Evolutionary conservation across 2,329 filamentous ascomycete genomes (phyloP).

Genomic region (Lachnellula arida): DNA sequence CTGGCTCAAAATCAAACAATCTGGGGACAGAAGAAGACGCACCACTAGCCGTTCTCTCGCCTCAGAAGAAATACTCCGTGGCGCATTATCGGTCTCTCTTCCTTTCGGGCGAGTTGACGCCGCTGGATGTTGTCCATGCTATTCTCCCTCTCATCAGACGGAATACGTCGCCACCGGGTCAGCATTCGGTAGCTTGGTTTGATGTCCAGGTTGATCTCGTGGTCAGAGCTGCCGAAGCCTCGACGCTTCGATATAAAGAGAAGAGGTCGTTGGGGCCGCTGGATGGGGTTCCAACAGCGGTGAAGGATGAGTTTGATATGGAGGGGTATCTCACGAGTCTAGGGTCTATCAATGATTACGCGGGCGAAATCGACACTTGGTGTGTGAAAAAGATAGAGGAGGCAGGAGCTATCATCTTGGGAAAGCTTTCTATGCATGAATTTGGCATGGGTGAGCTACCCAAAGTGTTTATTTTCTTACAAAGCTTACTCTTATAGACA

Average conservation of each 20-base stretch:
- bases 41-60: not conserved
- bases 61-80: constrained; percentile 47
- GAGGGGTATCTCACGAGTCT: constrained; percentile 19
- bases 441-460: constrained; percentile 38
- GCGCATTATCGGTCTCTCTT: constrained; percentile 78
- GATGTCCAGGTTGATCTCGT: constrained; percentile 59
- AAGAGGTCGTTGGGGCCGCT: constrained; percentile 62
- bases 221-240: constrained; percentile 63
- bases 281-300: constrained; percentile 75
- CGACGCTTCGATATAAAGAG: constrained; percentile 64
- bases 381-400: constrained; percentile 43
- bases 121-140: constrained; percentile 63
- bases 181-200: constrained; percentile 68
- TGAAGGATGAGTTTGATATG: constrained; percentile 66
- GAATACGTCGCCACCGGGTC: constrained; percentile 48
- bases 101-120: constrained; percentile 62
- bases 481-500: constrained; percentile 48
- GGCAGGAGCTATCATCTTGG: constrained; percentile 67
- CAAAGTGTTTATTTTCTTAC: not conserved
- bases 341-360: constrained; percentile 19
- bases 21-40: not conserved
- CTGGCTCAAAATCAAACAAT: not conserved
- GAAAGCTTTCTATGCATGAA: constrained; percentile 86
- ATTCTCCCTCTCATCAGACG: constrained; percentile 66
- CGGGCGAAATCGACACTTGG: constrained; percentile 14